Conservation (phyloP, 495 filamentous ascomycete species). For the Penicillium crystallinum region DNA sequence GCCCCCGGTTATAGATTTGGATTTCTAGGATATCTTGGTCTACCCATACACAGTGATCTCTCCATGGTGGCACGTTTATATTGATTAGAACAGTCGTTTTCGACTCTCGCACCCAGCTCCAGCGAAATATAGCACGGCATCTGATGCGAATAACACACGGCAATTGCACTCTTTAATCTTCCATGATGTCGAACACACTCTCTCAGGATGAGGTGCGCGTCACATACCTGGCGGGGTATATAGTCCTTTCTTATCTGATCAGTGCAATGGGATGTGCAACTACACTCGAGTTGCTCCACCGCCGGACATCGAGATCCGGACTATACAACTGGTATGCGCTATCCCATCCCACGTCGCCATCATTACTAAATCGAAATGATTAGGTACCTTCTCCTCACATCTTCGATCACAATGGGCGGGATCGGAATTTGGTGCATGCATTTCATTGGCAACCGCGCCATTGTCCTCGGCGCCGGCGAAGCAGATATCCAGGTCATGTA, state of each 20-base stretch:
- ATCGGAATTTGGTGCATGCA: slow-evolving; percentile 85
- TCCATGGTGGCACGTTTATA: background rate
- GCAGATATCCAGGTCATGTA: slow-evolving; percentile 65
- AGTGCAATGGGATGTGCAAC: slow-evolving; percentile 72
- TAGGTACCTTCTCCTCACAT: slow-evolving; percentile 66
- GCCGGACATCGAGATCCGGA: slow-evolving; percentile 62
- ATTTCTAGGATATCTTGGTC: background rate
- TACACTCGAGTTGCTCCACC: slow-evolving; percentile 76
- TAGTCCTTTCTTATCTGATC: slow-evolving; percentile 72
- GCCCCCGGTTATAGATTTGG: background rate
- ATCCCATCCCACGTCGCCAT: background rate
- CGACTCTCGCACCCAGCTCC: background rate
- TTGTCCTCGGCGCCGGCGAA: slow-evolving; percentile 59
- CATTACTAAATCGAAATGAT: background rate
- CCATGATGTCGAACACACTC: slow-evolving; percentile 20
- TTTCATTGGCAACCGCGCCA: slow-evolving; percentile 79
- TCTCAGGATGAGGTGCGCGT: slow-evolving; percentile 13
- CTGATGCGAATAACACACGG: background rate
- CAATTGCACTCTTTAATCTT: background rate
- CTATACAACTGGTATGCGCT: slow-evolving; percentile 60
- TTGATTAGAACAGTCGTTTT: background rate
- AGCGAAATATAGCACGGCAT: background rate
- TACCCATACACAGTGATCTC: background rate
- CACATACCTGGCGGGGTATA: slow-evolving; percentile 55
- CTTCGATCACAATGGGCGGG: slow-evolving; percentile 73